Conservation (phyloP, 805 yeast genomes). For the Hermanozyma aechmeae region DNA sequence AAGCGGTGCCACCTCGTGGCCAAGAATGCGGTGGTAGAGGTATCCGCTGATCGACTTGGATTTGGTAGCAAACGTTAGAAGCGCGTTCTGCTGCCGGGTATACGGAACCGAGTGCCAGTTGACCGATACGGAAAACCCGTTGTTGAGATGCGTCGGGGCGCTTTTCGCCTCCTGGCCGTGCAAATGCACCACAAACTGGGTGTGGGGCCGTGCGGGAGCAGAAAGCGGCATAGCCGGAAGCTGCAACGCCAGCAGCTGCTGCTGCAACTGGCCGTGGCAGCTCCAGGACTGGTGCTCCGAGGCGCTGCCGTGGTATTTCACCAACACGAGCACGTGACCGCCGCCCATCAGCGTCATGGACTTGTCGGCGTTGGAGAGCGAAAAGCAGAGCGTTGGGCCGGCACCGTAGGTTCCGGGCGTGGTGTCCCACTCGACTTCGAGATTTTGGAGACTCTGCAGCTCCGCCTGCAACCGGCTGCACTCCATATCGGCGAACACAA, state of each 20-base stretch:
- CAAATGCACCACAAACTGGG: too few relatives aligned
- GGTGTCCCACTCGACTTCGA: conserved; percentile 73
- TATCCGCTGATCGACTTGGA: conserved; percentile 63
- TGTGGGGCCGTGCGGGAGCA: too few relatives aligned
- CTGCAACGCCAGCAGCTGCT: conserved; percentile 60
- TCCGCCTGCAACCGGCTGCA: conserved; percentile 68
- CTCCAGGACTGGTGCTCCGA: conserved; percentile 55
- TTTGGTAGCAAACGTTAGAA: conserved; percentile 61
- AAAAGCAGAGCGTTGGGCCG: conserved; percentile 59
- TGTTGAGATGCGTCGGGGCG: conserved; percentile 54
- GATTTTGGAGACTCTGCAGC: conserved; percentile 65
- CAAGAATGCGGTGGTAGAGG: conserved; percentile 69
- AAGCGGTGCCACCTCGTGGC: conserved; percentile 63
- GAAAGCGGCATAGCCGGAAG: conserved; percentile 31
- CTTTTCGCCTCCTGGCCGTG: neutral
- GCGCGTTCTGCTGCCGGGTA: conserved; percentile 75
- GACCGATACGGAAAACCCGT: conserved; percentile 74
- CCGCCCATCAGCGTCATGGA: conserved; percentile 62
- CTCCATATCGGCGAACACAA: conserved; percentile 75
- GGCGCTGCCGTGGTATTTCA: conserved; percentile 44
- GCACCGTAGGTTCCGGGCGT: conserved; percentile 55
- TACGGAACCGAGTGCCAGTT: conserved; percentile 85
- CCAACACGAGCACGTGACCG: conserved; percentile 72
- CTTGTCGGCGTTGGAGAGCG: conserved; percentile 58
- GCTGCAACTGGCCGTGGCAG: conserved; percentile 61